phyloP scores from a whole-genome alignment of 345 rosid species.

The Citrus inodora region DNA sequence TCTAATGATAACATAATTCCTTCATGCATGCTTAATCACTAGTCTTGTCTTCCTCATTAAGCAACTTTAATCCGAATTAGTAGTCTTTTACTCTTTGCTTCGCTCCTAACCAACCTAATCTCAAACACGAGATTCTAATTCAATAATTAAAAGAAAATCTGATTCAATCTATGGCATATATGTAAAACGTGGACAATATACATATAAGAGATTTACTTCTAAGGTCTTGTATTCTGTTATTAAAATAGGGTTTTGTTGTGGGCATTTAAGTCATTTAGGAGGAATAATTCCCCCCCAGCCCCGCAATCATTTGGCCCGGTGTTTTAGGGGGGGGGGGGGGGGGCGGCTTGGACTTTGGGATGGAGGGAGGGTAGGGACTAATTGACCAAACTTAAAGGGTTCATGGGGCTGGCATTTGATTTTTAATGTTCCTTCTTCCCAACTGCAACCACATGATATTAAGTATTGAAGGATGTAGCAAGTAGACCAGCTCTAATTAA shows the following conservation, averaged over 20 bases:
- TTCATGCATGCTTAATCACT: slow-evolving; percentile 16
- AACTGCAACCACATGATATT: slow-evolving; percentile 43
- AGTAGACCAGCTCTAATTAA: slow-evolving; percentile 28
- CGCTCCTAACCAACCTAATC: not conserved
- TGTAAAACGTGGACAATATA: not conserved
- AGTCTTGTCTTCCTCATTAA: slow-evolving; percentile 8
- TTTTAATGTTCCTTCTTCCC: slow-evolving; percentile 38
- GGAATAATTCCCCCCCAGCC: too few species aligned
- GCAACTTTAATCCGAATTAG: not conserved
- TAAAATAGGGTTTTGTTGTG: too few species aligned
- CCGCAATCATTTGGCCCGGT: too few species aligned
- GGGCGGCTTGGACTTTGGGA: too few species aligned
- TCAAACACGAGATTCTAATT: not conserved
- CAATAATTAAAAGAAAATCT: not conserved
- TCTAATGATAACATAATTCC: slow-evolving; percentile 12
- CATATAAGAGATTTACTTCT: too few species aligned
- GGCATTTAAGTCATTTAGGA: too few species aligned
- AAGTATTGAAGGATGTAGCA: slow-evolving; percentile 14
- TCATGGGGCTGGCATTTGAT: slow-evolving; percentile 25
- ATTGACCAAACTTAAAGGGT: slow-evolving; percentile 10
- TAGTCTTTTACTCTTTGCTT: not conserved
- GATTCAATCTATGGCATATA: not conserved
- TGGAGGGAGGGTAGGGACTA: not conserved
- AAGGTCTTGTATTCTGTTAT: too few species aligned
- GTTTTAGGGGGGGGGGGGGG: too few species aligned